phyloP scores from a whole-genome alignment of 83 land plant genomes.

The Diphasiastrum complanatum region DNA sequence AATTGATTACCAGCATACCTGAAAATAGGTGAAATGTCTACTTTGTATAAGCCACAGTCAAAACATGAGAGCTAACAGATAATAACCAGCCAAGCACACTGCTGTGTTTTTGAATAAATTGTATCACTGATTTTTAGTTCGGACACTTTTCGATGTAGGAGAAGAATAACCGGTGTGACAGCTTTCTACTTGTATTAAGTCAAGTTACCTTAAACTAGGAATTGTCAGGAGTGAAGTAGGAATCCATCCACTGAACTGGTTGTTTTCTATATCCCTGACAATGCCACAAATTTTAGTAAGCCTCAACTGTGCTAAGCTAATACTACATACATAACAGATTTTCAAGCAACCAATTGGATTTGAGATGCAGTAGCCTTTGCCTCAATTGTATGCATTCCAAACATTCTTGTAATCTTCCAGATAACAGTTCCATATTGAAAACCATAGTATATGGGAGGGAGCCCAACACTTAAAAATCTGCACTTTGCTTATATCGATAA shows the following conservation, averaged over 20 bases:
- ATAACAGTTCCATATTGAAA: no score
- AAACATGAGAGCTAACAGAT: not conserved
- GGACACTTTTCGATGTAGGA: not conserved
- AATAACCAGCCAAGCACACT: not conserved
- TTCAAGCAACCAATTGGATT: not conserved
- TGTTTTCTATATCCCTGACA: slow-evolving; percentile 19
- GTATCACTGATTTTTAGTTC: not conserved
- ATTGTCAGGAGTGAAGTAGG: slow-evolving; percentile 9
- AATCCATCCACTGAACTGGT: slow-evolving; percentile 27
- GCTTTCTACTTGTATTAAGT: not conserved
- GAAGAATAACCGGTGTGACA: not conserved
- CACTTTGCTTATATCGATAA: not conserved
- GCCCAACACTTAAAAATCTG: no score
- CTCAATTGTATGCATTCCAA: not conserved
- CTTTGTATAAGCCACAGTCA: not conserved
- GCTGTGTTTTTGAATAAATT: not conserved
- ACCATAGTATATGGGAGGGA: no score
- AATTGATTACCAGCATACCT: slow-evolving; percentile 15
- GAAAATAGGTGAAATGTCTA: not conserved
- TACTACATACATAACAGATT: not conserved
- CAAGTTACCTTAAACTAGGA: slow-evolving; percentile 1
- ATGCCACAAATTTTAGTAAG: not conserved
- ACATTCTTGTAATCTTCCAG: no score
- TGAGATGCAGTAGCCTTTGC: not conserved
- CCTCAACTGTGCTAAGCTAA: not conserved